Base-by-base conservation (phyloP, 257 asterid species). In the Nemophila menziesii region DNA sequence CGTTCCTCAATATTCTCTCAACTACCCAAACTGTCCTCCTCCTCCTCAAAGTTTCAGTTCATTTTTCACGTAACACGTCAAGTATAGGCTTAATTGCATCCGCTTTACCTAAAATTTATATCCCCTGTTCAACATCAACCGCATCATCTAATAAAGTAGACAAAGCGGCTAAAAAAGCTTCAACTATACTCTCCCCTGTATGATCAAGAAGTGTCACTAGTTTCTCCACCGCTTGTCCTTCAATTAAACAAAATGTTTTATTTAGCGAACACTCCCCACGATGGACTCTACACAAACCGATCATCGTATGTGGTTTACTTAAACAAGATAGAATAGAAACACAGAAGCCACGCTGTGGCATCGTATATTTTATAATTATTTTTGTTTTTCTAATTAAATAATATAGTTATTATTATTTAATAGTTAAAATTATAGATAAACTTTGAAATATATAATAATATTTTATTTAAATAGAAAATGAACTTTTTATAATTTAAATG, bases 1-100 rank as follows among this genome's bases (percentile, higher is more conserved):
- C 81, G 4, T 67, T 68, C 17, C 93, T 71, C 63, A 85, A 49
- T 58, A 90, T 51, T 48, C 98, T 72, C 56, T 90, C 98, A 1
- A 68, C 96, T 15, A 90, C 86, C 96, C 98, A 89, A 39, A 89
- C 94, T 0, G 85, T 78, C 58, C 90, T 78, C 51, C 89, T 52
- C 42, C 78, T 64, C n/a, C n/a, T n/a, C 14, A 89, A 65, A 29
- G 62, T 76, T 40, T 78, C 98, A 0, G 94, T 73, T 22, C 94
- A 78, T 56, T 71, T 80, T 69, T 89, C 98, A 0, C 77, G 82
- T 39, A 89, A 56, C 39, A 89, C 68, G 18, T 70, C 78, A 16
- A 89, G 75, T 23, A 89, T 72, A 20, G 87, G 92, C 60, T 48
- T 73, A 40, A 78, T 58, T 24, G 92, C 95, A 51, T 81, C 94